phyloP scores from a whole-genome alignment of 2,329 filamentous ascomycete genomes.

The Colletotrichum coccodes region DNA sequence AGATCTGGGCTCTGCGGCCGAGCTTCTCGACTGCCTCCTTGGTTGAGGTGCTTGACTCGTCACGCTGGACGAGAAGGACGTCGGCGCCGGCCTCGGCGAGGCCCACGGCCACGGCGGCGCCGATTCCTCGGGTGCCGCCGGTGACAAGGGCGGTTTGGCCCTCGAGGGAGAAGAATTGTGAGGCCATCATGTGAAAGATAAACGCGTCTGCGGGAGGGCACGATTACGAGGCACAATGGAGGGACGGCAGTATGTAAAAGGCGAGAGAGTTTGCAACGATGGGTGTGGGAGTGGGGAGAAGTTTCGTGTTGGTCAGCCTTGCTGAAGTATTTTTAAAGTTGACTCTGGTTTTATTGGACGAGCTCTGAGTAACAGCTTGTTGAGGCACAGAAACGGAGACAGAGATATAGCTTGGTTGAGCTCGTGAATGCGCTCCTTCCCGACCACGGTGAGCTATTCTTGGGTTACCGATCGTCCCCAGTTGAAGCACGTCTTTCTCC shows the following conservation, averaged over 20 bases:
- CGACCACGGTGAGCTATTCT: background rate
- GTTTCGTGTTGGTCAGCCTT: background rate
- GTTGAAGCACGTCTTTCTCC: background rate
- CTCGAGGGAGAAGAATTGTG: conserved; percentile 61
- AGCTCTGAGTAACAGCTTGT: background rate
- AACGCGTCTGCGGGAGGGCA: background rate
- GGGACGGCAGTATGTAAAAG: background rate
- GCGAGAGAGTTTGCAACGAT: background rate
- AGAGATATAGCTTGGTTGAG: background rate
- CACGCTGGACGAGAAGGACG: conserved; percentile 64
- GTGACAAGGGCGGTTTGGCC: conserved; percentile 68
- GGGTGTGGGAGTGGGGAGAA: conserved; percentile 1
- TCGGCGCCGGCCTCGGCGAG: conserved; percentile 69
- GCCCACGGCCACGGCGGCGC: conserved; percentile 65
- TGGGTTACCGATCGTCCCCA: background rate
- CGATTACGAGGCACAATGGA: background rate
- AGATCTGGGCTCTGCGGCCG: conserved; percentile 73
- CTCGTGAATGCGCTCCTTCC: background rate
- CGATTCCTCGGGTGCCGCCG: conserved; percentile 67
- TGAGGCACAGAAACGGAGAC: background rate
- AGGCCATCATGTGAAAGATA: conserved; percentile 41
- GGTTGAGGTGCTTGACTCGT: conserved; percentile 59
- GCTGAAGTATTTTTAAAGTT: background rate
- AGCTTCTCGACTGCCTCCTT: conserved; percentile 71
- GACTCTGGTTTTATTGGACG: background rate